These are phyloP conservation scores for Rostrohypoxylon terebratum DNA, from an alignment of 495 filamentous ascomycete genomes.

Conservation along the genomic window DNA sequence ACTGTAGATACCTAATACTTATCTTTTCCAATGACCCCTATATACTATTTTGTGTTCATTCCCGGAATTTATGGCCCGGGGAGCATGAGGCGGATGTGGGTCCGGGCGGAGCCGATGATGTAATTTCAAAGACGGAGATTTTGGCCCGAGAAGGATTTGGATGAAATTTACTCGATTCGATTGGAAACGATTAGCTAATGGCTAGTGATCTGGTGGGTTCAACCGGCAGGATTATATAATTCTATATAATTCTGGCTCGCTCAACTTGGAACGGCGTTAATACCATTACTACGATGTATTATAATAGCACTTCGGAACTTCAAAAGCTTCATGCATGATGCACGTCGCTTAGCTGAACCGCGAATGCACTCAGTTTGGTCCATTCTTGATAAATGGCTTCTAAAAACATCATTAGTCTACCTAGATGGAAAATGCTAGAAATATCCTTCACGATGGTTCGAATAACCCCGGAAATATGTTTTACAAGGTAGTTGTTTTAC, in stretches of 20 bases:
- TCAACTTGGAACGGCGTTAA: not conserved
- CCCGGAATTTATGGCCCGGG: not conserved
- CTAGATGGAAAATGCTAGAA: slow-evolving; percentile 3
- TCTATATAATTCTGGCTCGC: too few species aligned
- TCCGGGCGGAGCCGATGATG: too few species aligned
- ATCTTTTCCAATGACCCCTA: not conserved
- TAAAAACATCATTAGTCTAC: slow-evolving; percentile 21
- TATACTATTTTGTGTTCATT: not conserved
- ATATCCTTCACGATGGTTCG: not conserved
- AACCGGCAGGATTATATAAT: too few species aligned
- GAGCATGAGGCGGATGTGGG: not conserved
- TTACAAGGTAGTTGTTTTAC: not conserved
- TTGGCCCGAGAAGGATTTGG: too few species aligned
- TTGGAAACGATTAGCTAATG: too few species aligned
- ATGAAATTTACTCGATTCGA: too few species aligned
- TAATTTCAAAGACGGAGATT: too few species aligned
- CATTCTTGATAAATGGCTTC: slow-evolving; percentile 11
- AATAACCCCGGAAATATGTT: not conserved
- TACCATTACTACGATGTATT: not conserved
- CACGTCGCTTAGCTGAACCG: slow-evolving; percentile 11
- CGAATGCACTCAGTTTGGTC: not conserved
- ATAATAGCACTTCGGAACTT: not conserved
- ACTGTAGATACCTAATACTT: too few species aligned
- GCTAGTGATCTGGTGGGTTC: too few species aligned
- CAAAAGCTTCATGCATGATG: not conserved